Evolutionary conservation across 73 alveolate genomes (phyloP).

Genomic region (Tetrahymena borealis): DNA sequence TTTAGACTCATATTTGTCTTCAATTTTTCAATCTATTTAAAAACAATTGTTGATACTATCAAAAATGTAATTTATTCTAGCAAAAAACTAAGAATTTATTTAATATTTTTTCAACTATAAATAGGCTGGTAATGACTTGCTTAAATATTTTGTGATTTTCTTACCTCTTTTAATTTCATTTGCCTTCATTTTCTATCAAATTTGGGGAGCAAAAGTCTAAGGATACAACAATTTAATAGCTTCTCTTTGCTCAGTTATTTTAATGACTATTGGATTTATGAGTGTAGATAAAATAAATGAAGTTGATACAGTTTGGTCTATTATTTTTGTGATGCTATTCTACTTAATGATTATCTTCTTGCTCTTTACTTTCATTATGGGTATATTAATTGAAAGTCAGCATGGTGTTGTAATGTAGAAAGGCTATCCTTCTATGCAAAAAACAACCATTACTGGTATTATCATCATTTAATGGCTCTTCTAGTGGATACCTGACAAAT

Average conservation of each 20-base stretch:
- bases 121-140: background rate
- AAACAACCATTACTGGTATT: background rate
- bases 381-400: background rate
- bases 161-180: background rate
- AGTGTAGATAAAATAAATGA: background rate
- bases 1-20: background rate
- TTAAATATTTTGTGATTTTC: background rate
- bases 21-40: background rate
- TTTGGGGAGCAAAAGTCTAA: background rate
- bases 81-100: background rate
- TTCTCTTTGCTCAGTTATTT: background rate
- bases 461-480: background rate
- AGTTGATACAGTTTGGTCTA: background rate
- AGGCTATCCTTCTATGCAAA: background rate
- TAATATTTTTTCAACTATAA: background rate
- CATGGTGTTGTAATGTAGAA: background rate
- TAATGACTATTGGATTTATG: background rate
- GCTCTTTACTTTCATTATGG: background rate
- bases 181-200: background rate
- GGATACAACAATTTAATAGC: background rate
- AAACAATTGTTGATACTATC: background rate
- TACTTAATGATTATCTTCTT: background rate
- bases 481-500: background rate
- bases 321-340: background rate
- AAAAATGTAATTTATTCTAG: background rate